Percentiles rank a stretch among this genome's conserved stretches.
Conservation (phyloP, 257 asterid genomes). For the Paulownia fortunei region DNA sequence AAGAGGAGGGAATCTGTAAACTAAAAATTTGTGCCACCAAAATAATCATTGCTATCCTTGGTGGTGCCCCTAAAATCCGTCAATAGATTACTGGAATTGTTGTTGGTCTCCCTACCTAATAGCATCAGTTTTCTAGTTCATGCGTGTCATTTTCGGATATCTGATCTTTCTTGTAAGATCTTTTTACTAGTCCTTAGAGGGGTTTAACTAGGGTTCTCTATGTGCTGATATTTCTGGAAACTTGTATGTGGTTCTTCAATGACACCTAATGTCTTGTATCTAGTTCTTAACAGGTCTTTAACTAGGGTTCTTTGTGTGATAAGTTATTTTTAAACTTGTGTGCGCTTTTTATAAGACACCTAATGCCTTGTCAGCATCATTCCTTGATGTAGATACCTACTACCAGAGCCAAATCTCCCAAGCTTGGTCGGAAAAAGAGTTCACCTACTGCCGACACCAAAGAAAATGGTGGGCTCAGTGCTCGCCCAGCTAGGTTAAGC, state of each 20-base stretch:
- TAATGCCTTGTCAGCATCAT: slow-evolving; percentile 21
- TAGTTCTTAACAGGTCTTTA: too few species aligned
- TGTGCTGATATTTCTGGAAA: neutral
- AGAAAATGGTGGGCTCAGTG: slow-evolving; percentile 46
- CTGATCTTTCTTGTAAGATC: neutral
- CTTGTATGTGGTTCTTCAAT: neutral
- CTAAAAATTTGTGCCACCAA: neutral
- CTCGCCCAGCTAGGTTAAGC: slow-evolving; percentile 67
- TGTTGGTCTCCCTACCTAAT: neutral
- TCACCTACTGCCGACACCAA: slow-evolving; percentile 53
- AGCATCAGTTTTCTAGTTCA: neutral
- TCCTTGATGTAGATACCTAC: slow-evolving; percentile 69
- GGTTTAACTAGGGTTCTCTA: neutral
- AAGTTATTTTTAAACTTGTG: neutral
- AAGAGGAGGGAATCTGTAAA: too few species aligned
- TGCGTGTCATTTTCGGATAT: neutral
- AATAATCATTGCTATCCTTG: neutral
- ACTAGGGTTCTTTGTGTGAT: neutral
- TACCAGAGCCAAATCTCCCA: slow-evolving; percentile 88
- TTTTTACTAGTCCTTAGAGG: neutral
- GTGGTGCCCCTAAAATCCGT: neutral
- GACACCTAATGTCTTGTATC: neutral
- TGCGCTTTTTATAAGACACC: slow-evolving; percentile 10
- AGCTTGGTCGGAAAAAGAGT: slow-evolving; percentile 82
- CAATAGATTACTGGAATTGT: neutral